Conservation (phyloP, 441 rosid genomes). For the Jatropha multifida region DNA sequence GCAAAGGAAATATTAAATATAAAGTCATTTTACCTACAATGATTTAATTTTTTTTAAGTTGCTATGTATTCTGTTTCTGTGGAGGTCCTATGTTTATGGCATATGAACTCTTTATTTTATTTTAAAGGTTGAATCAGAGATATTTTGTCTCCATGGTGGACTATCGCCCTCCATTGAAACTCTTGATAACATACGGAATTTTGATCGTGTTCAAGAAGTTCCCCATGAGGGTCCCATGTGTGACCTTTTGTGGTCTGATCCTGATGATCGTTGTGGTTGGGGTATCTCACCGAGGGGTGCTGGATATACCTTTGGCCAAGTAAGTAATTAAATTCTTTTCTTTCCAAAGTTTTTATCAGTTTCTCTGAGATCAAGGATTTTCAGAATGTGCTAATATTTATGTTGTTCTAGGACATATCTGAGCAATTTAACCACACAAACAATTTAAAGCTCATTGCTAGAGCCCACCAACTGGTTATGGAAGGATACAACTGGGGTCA, state of each 20-base stretch:
- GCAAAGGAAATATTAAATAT: neutral
- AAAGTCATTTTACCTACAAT: neutral
- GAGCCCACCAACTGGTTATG: constrained; percentile 97
- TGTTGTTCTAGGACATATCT: constrained; percentile 67
- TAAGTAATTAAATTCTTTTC: constrained; percentile 46
- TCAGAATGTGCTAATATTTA: neutral
- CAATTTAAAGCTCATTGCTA: constrained; percentile 81
- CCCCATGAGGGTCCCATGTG: constrained; percentile 99
- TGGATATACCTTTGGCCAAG: constrained; percentile 96
- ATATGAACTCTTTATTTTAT: constrained; percentile 10
- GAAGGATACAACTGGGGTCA: constrained; percentile 98
- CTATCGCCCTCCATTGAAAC: constrained; percentile 95
- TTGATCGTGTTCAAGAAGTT: constrained; percentile 96
- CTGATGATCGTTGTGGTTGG: constrained; percentile 98
- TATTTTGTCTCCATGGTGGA: constrained; percentile 95
- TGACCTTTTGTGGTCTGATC: constrained; percentile 96
- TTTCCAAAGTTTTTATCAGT: constrained; percentile 10
- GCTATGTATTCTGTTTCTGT: neutral
- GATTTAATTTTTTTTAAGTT: too few relatives aligned
- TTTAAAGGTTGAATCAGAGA: constrained; percentile 90
- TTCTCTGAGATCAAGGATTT: neutral
- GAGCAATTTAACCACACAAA: constrained; percentile 93
- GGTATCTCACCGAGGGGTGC: constrained; percentile 98
- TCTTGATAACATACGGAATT: constrained; percentile 87
- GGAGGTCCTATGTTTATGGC: neutral